A percentile compares a stretch with the other conserved stretches of the same genome.
These are phyloP conservation scores for Didymella pinodella DNA, from an alignment of 2,329 filamentous ascomycete genomes.

Conservation along the genomic window DNA sequence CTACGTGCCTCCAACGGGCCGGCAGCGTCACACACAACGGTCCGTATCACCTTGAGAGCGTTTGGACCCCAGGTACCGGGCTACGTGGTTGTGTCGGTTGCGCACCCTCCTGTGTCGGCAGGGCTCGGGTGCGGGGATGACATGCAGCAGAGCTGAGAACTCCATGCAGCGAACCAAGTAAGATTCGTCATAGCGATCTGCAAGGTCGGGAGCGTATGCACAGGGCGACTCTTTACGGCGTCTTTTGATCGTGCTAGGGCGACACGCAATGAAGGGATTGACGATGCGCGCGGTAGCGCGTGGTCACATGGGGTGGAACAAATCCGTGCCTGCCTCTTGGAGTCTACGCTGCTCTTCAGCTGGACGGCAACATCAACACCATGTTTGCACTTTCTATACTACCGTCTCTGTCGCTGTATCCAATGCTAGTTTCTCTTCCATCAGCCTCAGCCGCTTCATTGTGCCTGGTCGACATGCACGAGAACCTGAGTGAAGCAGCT, in stretches of 20 bases:
- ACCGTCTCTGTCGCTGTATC: background rate
- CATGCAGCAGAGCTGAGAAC: conserved; percentile 2
- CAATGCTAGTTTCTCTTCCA: background rate
- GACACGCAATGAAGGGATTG: background rate
- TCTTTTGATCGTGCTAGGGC: conserved; percentile 3
- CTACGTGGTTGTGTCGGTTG: conserved; percentile 1
- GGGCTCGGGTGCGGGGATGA: conserved; percentile 13
- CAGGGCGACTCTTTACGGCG: conserved; percentile 8
- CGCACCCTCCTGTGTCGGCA: conserved; percentile 1
- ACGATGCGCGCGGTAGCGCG: background rate
- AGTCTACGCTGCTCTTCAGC: background rate
- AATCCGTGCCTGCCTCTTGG: background rate
- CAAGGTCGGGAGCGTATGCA: conserved; percentile 15
- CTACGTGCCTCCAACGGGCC: conserved; percentile 1
- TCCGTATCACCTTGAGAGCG: background rate
- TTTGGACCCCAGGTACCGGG: conserved; percentile 7
- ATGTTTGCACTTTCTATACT: background rate
- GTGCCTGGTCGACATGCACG: no score
- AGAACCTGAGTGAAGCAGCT: background rate
- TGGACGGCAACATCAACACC: background rate
- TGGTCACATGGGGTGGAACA: conserved; percentile 2
- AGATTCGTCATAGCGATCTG: conserved; percentile 10
- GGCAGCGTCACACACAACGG: background rate
- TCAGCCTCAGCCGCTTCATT: background rate
- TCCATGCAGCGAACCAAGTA: conserved; percentile 2